Conservation (phyloP, 345 rosid genomes). For the Euphorbia pulcherrima region DNA sequence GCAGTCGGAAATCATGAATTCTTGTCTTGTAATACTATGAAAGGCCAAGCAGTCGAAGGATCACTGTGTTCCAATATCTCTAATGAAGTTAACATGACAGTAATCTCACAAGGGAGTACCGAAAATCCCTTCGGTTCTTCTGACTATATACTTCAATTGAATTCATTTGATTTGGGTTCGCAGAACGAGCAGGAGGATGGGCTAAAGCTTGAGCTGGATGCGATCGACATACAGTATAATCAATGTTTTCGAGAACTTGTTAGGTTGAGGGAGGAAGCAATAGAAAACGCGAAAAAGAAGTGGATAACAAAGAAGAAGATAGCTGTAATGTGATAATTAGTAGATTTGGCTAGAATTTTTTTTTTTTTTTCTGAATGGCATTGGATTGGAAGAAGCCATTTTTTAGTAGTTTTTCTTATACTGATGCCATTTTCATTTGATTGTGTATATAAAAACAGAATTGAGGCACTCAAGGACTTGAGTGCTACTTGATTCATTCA, state of each 20-base stretch:
- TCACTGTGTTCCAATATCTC: constrained; percentile 48
- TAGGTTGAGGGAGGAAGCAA: constrained; percentile 65
- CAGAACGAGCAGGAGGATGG: constrained; percentile 34
- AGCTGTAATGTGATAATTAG: constrained; percentile 20
- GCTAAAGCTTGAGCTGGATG: constrained; percentile 51
- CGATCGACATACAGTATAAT: constrained; percentile 48
- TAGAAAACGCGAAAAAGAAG: constrained; percentile 51
- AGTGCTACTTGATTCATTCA: constrained; percentile 9
- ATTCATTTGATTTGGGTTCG: constrained; percentile 13
- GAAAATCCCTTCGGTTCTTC: constrained; percentile 30
- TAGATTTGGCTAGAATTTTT: background rate
- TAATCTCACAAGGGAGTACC: constrained; percentile 21
- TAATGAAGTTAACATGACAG: constrained; percentile 38
- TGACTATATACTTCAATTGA: constrained; percentile 21
- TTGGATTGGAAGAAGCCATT: background rate
- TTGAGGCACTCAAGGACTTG: background rate
- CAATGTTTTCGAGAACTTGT: constrained; percentile 54
- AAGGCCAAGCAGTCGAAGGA: constrained; percentile 24
- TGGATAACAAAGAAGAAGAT: constrained; percentile 54
- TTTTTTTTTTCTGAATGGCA: background rate
- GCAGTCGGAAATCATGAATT: constrained; percentile 19
- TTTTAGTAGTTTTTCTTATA: background rate
- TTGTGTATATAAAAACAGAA: constrained; percentile 7
- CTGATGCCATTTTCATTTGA: background rate
- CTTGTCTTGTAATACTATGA: constrained; percentile 15